Conservation (phyloP, 441 rosid species). For the Adansonia gregorii region DNA sequence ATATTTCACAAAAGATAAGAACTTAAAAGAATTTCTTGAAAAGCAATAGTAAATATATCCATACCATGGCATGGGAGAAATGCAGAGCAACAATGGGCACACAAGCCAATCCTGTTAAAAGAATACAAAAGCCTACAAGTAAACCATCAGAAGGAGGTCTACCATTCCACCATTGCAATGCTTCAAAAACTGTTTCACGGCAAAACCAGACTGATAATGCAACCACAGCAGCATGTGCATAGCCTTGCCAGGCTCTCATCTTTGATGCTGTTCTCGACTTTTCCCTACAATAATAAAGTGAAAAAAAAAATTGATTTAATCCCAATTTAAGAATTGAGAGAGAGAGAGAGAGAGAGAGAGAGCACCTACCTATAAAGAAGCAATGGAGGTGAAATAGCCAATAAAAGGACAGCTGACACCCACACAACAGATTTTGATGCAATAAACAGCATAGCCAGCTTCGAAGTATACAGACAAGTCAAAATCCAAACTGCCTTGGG, state of each 20-base stretch:
- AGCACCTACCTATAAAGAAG: constrained; percentile 83
- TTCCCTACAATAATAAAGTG: constrained; percentile 56
- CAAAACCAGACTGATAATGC: constrained; percentile 94
- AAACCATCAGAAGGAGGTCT: constrained; percentile 93
- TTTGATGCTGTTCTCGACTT: constrained; percentile 75
- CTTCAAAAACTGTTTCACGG: constrained; percentile 96
- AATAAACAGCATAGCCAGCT: constrained; percentile 85
- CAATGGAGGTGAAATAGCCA: constrained; percentile 88
- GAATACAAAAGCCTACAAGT: constrained; percentile 86
- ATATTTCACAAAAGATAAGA: constrained; percentile 6
- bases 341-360: constrained; percentile 1
- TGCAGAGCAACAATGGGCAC: constrained; percentile 89
- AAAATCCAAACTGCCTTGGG: constrained; percentile 86
- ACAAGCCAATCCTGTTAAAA: constrained; percentile 86
- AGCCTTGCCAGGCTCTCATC: constrained; percentile 99
- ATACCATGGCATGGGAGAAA: constrained; percentile 91
- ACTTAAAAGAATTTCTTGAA: not conserved
- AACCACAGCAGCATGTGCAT: constrained; percentile 81
- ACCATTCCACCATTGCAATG: constrained; percentile 95
- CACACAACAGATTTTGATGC: constrained; percentile 85
- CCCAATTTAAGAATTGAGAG: not conserved
- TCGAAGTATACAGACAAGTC: constrained; percentile 86
- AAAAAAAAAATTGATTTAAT: constrained; percentile 18
- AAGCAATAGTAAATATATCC: constrained; percentile 28
- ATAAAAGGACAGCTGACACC: constrained; percentile 81